Evolutionary conservation across 2,329 filamentous ascomycete species (phyloP).

Genomic region (Cadophora sp.): DNA sequence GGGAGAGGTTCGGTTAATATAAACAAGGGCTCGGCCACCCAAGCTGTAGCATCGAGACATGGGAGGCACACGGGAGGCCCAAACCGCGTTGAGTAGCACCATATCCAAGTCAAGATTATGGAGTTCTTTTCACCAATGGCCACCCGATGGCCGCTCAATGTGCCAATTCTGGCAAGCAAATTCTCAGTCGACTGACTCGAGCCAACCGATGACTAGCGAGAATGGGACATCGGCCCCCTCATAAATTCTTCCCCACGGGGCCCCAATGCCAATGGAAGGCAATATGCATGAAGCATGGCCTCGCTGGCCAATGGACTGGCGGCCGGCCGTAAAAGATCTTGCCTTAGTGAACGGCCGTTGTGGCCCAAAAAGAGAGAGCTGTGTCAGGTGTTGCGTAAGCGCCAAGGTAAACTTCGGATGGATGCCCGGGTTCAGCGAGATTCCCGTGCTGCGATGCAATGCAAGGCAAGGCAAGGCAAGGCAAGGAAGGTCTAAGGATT

Average conservation of each 20-base stretch:
- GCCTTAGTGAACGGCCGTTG: neutral
- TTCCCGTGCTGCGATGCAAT: neutral
- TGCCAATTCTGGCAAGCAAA: neutral
- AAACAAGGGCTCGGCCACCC: neutral
- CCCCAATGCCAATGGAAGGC: neutral
- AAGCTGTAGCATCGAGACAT: neutral
- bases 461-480: no score
- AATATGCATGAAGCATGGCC: neutral
- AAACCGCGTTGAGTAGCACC: neutral
- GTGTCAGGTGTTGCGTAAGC: neutral
- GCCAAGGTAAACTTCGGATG: neutral
- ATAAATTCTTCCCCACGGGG: neutral
- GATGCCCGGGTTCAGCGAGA: slow-evolving; percentile 3
- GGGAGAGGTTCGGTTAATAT: neutral
- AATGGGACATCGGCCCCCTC: neutral
- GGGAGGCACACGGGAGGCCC: neutral
- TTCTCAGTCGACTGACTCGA: neutral
- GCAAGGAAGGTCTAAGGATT: neutral
- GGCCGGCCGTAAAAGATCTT: neutral
- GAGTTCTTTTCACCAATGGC: neutral
- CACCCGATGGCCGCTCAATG: neutral
- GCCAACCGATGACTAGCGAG: neutral
- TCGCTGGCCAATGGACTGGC: neutral
- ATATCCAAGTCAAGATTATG: neutral
- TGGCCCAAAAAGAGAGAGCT: neutral